These are phyloP conservation scores for Fulvia fulva DNA, from an alignment of 2,329 filamentous ascomycete genomes.

Conservation along the genomic window DNA sequence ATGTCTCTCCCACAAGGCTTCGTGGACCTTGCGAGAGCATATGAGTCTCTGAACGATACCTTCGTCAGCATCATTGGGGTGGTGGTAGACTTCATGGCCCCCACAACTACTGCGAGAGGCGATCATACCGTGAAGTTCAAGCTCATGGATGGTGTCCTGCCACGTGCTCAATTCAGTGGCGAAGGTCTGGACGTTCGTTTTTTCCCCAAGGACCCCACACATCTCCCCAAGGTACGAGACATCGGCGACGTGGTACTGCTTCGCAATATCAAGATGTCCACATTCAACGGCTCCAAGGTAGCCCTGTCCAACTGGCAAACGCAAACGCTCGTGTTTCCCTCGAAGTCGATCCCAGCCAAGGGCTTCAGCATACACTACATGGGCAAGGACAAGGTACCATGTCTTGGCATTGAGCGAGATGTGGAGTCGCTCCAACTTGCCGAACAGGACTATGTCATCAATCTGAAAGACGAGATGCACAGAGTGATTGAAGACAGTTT, in stretches of 20 bases:
- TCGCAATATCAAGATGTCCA: slow-evolving; percentile 35
- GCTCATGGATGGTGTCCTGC: slow-evolving; percentile 35
- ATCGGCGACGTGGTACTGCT: slow-evolving; percentile 64
- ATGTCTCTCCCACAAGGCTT: slow-evolving; percentile 25
- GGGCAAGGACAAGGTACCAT: slow-evolving; percentile 21
- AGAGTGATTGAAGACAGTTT: not conserved
- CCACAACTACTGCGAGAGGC: slow-evolving; percentile 47
- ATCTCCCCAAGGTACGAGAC: slow-evolving; percentile 39
- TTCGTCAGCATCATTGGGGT: slow-evolving; percentile 64
- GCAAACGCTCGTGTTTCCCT: slow-evolving; percentile 24
- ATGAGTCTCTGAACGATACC: slow-evolving; percentile 14
- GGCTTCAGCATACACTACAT: slow-evolving; percentile 28
- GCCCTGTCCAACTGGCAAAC: slow-evolving; percentile 27
- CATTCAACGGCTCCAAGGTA: slow-evolving; percentile 15
- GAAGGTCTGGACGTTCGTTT: slow-evolving; percentile 49
- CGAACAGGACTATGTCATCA: slow-evolving; percentile 35
- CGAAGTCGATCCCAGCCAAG: slow-evolving; percentile 25
- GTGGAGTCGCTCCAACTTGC: slow-evolving; percentile 17
- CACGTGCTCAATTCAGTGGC: slow-evolving; percentile 11
- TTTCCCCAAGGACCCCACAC: slow-evolving; percentile 49
- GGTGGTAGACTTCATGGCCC: slow-evolving; percentile 60
- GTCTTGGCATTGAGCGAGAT: slow-evolving; percentile 14
- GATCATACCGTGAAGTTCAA: slow-evolving; percentile 34
- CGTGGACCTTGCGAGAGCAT: slow-evolving; percentile 24
- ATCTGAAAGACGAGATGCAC: slow-evolving; percentile 24